A percentile compares a stretch with the other conserved stretches of the same genome.
phyloP scores from a whole-genome alignment of 179 eudicot species.

The Patellifolia procumbens region DNA sequence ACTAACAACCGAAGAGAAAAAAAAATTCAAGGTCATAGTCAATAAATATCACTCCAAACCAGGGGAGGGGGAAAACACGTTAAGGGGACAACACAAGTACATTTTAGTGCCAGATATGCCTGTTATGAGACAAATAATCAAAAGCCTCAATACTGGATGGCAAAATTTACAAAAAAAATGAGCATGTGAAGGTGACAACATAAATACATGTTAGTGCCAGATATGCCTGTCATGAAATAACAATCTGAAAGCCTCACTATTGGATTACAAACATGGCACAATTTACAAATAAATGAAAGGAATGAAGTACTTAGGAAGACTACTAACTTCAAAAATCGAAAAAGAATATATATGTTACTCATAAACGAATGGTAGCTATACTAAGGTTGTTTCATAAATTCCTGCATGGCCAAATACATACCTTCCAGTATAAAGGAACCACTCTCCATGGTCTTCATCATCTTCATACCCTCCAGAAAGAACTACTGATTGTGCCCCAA shows the following conservation, averaged over 20 bases:
- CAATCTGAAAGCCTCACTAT: too few relatives aligned
- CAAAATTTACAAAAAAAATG: too few relatives aligned
- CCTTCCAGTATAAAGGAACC: constrained; percentile 98
- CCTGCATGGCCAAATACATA: constrained; percentile 10
- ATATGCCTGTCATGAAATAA: too few relatives aligned
- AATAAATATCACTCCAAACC: background rate
- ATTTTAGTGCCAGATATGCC: too few relatives aligned
- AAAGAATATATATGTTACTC: too few relatives aligned
- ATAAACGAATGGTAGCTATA: background rate
- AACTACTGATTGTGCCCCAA: constrained; percentile 88
- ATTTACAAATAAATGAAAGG: background rate
- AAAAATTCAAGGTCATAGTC: background rate
- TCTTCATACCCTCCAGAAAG: constrained; percentile 88
- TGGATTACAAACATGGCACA: background rate
- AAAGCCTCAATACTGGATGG: too few relatives aligned
- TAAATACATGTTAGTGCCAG: background rate
- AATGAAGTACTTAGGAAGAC: too few relatives aligned
- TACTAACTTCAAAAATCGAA: too few relatives aligned
- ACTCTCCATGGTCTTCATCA: constrained; percentile 93
- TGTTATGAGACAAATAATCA: background rate
- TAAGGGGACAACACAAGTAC: background rate
- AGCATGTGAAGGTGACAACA: background rate
- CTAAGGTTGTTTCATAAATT: background rate
- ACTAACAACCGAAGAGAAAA: background rate
- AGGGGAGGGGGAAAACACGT: background rate